Base-by-base conservation (phyloP, 2,329 filamentous ascomycete species). In the Aspergillus costaricaensis region DNA sequence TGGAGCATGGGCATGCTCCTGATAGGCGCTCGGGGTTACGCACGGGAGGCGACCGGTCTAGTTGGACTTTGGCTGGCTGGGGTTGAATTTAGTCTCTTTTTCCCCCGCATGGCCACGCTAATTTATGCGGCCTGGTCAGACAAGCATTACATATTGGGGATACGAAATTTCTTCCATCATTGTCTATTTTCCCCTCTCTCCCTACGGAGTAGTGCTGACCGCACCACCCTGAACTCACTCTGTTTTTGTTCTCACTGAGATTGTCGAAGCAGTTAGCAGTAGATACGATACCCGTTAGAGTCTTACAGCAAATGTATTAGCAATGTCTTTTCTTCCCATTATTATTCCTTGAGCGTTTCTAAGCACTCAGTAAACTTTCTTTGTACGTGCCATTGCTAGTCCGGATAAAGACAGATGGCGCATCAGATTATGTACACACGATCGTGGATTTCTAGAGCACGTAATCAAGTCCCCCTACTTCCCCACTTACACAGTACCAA, bases 21-120 rank as follows among this genome's bases (percentile, higher is more conserved):
- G 75, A 79, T 65, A 74, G 78, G 62, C 73, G 77, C 61, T 77
- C 76, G 6, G 74, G 72, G 12, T 63, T 75, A 57, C 71, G 72
- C 59, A 72, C 77, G 47, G 72, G 73, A 17, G 75, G 76, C 43
- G 79, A 81, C 68, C 73, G 79, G 55, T 80, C 78, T n/a, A 81
- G 79, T 62, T 81, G 79, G 79, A 81, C 79, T 17, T 70, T 81
- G 58, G 79, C 77, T 36, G 78, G 78, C 58, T 81, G 79, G 79
- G 79, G 72, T 54, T 80, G 65, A 76, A 55, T 9, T 30, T 41
- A 36, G 15, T 38, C 21, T 36, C 47, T 3, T 57, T 57, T 14
- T 43, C 19, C 39, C 41, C 41, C 41, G 41, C 41, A 23, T 21
- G 41, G 5, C 19, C 41, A 7, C 41, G 32, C 32, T 36, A 19